phyloP scores from a whole-genome alignment of 257 asterid species.

The Przewalskia tangutica region DNA sequence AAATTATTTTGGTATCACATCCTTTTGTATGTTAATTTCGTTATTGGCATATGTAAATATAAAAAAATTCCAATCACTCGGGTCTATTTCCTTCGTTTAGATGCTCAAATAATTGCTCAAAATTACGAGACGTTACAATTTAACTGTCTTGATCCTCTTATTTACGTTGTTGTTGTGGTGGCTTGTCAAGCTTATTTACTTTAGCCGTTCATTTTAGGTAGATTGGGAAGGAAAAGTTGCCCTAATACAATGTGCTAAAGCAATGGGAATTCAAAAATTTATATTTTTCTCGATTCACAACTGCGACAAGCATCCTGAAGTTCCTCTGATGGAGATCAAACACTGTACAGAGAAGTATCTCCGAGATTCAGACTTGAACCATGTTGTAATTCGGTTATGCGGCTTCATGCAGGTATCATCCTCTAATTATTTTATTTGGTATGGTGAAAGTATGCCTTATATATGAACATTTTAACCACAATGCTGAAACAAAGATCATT shows the following conservation, averaged over 20 bases:
- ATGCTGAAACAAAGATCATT: background rate
- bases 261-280: slow-evolving; percentile 84
- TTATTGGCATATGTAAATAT: too few species aligned
- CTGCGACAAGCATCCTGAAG: slow-evolving; percentile 98
- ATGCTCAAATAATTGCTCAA: too few species aligned
- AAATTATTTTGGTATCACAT: too few species aligned
- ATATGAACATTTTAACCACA: background rate
- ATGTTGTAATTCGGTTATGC: slow-evolving; percentile 74
- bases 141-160: background rate
- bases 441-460: background rate
- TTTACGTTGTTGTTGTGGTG: background rate
- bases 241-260: slow-evolving; percentile 96
- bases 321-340: slow-evolving; percentile 98
- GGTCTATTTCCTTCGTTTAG: too few species aligned
- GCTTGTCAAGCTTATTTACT: slow-evolving; percentile 12
- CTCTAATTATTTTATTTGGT: background rate
- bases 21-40: too few species aligned
- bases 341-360: slow-evolving; percentile 86
- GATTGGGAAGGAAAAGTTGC: slow-evolving; percentile 99
- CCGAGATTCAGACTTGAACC: slow-evolving; percentile 69
- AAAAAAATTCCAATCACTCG: too few species aligned
- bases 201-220: slow-evolving; percentile 54
- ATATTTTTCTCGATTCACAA: slow-evolving; percentile 93
- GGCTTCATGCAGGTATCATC: slow-evolving; percentile 93
- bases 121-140: too few species aligned